Evolutionary conservation across 208 protist species (phyloP).

Genomic region (Leishmania gerbilli): DNA sequence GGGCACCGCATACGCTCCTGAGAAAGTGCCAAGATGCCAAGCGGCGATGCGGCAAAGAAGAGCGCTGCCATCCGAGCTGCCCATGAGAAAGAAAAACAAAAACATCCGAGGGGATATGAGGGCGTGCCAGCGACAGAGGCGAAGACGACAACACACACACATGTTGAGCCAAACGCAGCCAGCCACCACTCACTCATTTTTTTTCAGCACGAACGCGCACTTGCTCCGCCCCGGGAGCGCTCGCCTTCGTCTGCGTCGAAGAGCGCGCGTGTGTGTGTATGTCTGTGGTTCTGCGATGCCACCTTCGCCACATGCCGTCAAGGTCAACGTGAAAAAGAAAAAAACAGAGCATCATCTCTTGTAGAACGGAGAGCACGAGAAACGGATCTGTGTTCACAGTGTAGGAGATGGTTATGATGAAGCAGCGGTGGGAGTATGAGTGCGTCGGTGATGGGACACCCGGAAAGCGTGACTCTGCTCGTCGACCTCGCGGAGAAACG

Average conservation of each 20-base stretch:
- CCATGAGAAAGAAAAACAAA: too few relatives aligned
- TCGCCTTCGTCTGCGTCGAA: background rate
- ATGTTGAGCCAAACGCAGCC: background rate
- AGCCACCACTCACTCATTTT: background rate
- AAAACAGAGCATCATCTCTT: background rate
- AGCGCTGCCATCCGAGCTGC: too few relatives aligned
- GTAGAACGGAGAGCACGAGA: background rate
- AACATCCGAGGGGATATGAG: background rate
- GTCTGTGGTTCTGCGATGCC: background rate
- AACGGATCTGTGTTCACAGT: background rate
- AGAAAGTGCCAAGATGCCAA: too few relatives aligned
- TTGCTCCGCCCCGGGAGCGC: too few relatives aligned
- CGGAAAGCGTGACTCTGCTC: background rate
- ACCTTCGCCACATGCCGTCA: background rate
- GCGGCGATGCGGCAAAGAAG: too few relatives aligned
- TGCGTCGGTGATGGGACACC: background rate
- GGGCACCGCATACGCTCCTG: too few relatives aligned
- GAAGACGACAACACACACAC: background rate
- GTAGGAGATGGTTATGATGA: background rate
- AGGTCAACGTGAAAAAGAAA: background rate
- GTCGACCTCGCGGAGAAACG: background rate
- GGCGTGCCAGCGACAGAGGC: background rate
- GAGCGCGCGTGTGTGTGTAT: background rate
- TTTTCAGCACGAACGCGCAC: background rate
- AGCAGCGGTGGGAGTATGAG: background rate